Conservation (phyloP, 2,329 filamentous ascomycete species). For the Colletotrichum horii region DNA sequence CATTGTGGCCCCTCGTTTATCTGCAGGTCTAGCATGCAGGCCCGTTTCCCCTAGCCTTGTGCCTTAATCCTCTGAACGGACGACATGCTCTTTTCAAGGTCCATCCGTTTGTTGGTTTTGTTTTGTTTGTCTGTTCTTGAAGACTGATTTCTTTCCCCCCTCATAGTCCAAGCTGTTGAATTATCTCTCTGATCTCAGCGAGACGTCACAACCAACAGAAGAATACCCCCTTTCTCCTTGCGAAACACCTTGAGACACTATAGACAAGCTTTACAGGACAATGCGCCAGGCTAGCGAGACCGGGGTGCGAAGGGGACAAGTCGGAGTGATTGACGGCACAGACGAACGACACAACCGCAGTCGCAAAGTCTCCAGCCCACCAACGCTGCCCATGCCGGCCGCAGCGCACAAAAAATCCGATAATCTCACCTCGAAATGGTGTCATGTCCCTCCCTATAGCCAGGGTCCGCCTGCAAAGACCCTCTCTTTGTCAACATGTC, state of each 20-base stretch:
- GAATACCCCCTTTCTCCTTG: neutral
- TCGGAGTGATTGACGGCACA: neutral
- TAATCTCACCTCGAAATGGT: neutral
- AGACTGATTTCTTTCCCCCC: neutral
- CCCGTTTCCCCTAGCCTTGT: neutral
- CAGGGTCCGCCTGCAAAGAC: neutral
- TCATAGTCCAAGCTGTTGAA: neutral
- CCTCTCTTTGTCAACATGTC: neutral
- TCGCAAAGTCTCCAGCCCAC: neutral
- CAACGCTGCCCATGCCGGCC: neutral
- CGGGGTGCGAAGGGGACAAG: neutral
- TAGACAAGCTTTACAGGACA: neutral
- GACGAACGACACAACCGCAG: neutral
- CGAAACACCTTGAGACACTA: slow-evolving; percentile 16
- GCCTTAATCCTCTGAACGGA: neutral
- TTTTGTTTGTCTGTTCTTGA: neutral
- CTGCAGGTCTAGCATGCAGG: slow-evolving; percentile 1
- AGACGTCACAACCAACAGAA: neutral
- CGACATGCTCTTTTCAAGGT: neutral
- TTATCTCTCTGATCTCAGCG: neutral
- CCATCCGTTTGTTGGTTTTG: neutral
- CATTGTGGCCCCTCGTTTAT: slow-evolving; percentile 13
- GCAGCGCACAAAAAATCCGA: neutral
- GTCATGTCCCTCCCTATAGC: slow-evolving; percentile 4
- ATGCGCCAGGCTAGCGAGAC: slow-evolving; percentile 1